Conservation (phyloP, 805 yeast genomes). For the Metschnikowia bowlesiae region DNA sequence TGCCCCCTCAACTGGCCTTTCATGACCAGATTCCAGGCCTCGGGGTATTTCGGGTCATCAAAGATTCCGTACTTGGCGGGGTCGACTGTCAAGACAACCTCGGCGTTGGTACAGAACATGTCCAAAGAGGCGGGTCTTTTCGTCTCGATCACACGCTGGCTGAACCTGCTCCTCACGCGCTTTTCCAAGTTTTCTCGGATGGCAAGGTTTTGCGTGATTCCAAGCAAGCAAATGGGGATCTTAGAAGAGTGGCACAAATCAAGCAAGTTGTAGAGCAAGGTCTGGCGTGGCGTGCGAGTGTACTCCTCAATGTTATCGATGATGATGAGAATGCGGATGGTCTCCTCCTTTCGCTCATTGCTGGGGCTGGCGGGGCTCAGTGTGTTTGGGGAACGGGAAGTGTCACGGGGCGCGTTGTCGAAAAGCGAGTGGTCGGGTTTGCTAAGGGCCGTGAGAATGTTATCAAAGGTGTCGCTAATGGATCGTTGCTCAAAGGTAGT, state of each 20-base stretch:
- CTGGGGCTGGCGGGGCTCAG: no score
- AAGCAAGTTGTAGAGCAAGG: constrained; percentile 79
- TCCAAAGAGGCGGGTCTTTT: constrained; percentile 47
- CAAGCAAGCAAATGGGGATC: constrained; percentile 76
- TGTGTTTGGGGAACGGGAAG: no score
- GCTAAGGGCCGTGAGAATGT: constrained; percentile 46
- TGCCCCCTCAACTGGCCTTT: constrained; percentile 11
- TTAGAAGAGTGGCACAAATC: constrained; percentile 73
- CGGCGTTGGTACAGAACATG: constrained; percentile 48
- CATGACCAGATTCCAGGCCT: constrained; percentile 45
- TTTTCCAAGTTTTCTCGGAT: constrained; percentile 82
- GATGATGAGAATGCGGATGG: constrained; percentile 64
- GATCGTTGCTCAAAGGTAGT: constrained; percentile 46
- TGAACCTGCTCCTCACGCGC: constrained; percentile 84
- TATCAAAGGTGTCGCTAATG: constrained; percentile 56
- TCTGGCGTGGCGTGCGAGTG: constrained; percentile 69
- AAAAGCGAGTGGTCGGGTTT: constrained; percentile 32
- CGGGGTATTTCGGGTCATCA: constrained; percentile 20
- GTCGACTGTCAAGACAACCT: constrained; percentile 32
- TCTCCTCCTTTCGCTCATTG: background rate
- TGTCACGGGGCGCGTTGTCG: constrained; percentile 7
- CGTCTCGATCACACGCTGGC: constrained; percentile 67
- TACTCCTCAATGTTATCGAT: constrained; percentile 85
- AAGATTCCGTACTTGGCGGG: constrained; percentile 16
- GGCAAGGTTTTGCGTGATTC: constrained; percentile 70